These are phyloP conservation scores for Crithidia thermophila DNA, from an alignment of 208 protist species.

Conservation along the genomic window DNA sequence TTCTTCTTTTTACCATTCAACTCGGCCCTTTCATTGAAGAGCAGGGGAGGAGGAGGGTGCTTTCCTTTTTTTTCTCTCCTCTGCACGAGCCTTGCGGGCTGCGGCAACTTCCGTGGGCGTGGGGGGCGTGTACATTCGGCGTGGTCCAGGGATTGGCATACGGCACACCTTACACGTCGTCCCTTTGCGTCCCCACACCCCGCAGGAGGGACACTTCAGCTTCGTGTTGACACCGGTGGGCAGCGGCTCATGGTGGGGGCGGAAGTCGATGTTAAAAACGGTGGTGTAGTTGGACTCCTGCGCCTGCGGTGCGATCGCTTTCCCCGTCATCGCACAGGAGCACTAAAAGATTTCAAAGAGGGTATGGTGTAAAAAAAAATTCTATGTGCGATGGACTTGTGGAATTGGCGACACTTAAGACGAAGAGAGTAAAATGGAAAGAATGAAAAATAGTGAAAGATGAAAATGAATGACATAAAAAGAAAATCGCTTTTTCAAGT, in stretches of 20 bases:
- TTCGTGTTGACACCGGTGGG: slow-evolving; percentile 18
- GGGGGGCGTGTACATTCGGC: not conserved
- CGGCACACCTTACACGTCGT: slow-evolving; percentile 19
- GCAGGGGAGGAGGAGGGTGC: not conserved
- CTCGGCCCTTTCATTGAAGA: not conserved
- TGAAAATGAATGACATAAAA: not conserved
- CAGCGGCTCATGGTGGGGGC: not conserved
- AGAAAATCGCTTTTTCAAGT: not conserved
- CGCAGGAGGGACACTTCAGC: slow-evolving; percentile 28
- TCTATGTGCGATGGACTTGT: not conserved
- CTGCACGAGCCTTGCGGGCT: not conserved
- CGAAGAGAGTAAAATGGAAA: not conserved
- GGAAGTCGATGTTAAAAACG: slow-evolving; percentile 28
- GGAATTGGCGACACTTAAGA: not conserved
- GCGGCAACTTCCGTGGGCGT: not conserved
- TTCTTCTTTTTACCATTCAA: no score
- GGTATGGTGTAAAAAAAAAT: not conserved
- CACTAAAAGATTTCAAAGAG: no score
- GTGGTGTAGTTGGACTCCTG: slow-evolving; percentile 31
- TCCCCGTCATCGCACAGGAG: not conserved
- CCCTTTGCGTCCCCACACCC: slow-evolving; percentile 28
- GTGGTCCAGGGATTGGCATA: slow-evolving; percentile 19
- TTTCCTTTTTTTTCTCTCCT: not conserved
- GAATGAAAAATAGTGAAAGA: not conserved
- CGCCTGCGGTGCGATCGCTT: slow-evolving; percentile 23